A percentile compares a stretch with the other conserved stretches of the same genome.
Evolutionary conservation across 2,329 filamentous ascomycete genomes (phyloP).

Genomic region (Clarireedia hainanense): DNA sequence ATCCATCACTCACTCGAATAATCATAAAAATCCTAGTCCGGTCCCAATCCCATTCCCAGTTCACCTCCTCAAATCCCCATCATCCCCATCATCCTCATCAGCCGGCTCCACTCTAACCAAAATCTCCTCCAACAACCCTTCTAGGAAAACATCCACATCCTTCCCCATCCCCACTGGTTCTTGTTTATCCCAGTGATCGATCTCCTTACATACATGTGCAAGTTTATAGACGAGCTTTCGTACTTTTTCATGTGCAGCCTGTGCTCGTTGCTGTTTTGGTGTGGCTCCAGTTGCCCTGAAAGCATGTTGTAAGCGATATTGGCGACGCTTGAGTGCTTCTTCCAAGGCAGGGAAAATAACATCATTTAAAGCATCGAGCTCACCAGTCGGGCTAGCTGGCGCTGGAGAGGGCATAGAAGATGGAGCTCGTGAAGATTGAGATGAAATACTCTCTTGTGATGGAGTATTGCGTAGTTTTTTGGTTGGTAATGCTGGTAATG

Average conservation of each 20-base stretch:
- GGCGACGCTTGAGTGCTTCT: constrained; percentile 77
- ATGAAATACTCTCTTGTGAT: constrained; percentile 22
- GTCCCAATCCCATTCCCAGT: background rate
- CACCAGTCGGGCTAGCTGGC: constrained; percentile 51
- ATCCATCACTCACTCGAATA: constrained; percentile 1
- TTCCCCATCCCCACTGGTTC: constrained; percentile 91
- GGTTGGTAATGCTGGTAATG: constrained; percentile 27
- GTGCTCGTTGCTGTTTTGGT: constrained; percentile 59
- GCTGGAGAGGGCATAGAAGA: constrained; percentile 49
- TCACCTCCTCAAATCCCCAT: constrained; percentile 19
- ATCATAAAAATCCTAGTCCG: too few species aligned
- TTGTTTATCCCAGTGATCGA: constrained; percentile 79
- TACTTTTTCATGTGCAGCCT: constrained; percentile 73
- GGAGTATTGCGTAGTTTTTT: constrained; percentile 28
- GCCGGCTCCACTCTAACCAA: constrained; percentile 84
- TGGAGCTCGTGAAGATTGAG: constrained; percentile 29
- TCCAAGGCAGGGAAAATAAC: constrained; percentile 91
- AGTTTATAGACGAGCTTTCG: constrained; percentile 75
- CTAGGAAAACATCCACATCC: constrained; percentile 79
- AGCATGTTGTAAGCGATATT: constrained; percentile 44
- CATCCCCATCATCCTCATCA: constrained; percentile 33
- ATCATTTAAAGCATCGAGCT: constrained; percentile 79
- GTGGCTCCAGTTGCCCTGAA: constrained; percentile 34
- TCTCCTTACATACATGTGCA: constrained; percentile 75
- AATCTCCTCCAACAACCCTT: constrained; percentile 89